phyloP scores from a whole-genome alignment of 1,139 yeast species.

The Ashbya aceris region DNA sequence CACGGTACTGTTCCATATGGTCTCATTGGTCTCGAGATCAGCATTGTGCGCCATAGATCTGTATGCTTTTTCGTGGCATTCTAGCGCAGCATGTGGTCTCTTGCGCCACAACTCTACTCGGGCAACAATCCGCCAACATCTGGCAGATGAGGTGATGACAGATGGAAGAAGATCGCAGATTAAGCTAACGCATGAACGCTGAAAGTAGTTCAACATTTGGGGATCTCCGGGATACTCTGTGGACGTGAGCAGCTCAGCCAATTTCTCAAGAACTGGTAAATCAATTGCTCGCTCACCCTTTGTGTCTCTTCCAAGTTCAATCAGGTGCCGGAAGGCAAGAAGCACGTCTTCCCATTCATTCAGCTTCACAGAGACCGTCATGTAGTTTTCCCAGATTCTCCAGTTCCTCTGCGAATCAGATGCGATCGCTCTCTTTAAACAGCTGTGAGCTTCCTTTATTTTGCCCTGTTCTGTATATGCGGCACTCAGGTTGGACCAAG shows the following conservation, averaged over 20 bases:
- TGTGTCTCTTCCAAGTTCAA: constrained; percentile 43
- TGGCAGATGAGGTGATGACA: constrained; percentile 59
- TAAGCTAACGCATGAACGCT: constrained; percentile 58
- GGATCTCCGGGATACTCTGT: constrained; percentile 42
- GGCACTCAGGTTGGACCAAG: constrained; percentile 94
- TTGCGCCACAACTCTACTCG: constrained; percentile 81
- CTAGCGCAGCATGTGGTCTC: constrained; percentile 81
- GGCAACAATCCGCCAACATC: constrained; percentile 79
- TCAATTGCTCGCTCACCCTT: constrained; percentile 64
- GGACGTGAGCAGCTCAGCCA: constrained; percentile 55
- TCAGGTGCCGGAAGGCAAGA: constrained; percentile 55
- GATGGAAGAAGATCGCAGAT: constrained; percentile 57
- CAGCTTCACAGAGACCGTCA: constrained; percentile 71
- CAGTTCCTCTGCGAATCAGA: constrained; percentile 69
- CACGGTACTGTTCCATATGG: constrained; percentile 70
- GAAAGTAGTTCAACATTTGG: constrained; percentile 45
- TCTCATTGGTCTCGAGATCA: constrained; percentile 52
- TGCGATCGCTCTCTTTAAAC: constrained; percentile 68
- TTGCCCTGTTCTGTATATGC: constrained; percentile 60
- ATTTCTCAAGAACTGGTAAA: constrained; percentile 62
- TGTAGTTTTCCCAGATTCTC: constrained; percentile 85
- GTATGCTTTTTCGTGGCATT: constrained; percentile 79
- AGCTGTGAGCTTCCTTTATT: constrained; percentile 69
- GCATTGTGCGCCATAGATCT: constrained; percentile 62
- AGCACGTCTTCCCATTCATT: constrained; percentile 84